Evolutionary conservation across 768 basidiomycete genomes (phyloP).

Genomic region (Termitomyces sp.): DNA sequence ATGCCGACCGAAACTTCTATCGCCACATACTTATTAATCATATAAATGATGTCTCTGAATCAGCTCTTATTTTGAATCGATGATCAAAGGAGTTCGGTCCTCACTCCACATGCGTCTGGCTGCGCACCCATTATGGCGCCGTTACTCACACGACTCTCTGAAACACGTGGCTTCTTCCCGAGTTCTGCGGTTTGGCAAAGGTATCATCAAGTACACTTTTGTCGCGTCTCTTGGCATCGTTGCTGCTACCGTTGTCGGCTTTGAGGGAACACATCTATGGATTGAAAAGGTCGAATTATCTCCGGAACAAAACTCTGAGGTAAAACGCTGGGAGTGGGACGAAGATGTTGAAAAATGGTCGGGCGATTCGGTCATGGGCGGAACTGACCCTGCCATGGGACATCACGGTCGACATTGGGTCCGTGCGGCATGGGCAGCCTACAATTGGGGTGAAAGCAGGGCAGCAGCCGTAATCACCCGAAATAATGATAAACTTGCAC

Average conservation of each 20-base stretch:
- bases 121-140: constrained; percentile 9
- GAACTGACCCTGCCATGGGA: constrained; percentile 70
- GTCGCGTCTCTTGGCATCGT: constrained; percentile 38
- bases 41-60: neutral
- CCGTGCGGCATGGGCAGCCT: constrained; percentile 68
- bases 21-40: neutral
- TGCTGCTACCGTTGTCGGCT: constrained; percentile 38
- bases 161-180: constrained; percentile 15
- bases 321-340: constrained; percentile 63
- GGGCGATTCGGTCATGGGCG: constrained; percentile 43
- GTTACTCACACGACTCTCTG: constrained; percentile 20
- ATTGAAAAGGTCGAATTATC: constrained; percentile 51
- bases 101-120: constrained; percentile 7
- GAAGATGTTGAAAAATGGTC: constrained; percentile 58
- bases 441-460: constrained; percentile 54
- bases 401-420: constrained; percentile 54
- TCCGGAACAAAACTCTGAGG: constrained; percentile 46
- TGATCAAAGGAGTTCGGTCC: constrained; percentile 9
- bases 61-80: constrained; percentile 2
- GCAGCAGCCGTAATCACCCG: constrained; percentile 30
- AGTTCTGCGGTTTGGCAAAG: constrained; percentile 37
- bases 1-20: neutral
- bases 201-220: constrained; percentile 45
- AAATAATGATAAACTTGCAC: constrained; percentile 29
- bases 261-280: constrained; percentile 55